phyloP scores from a whole-genome alignment of 805 yeast species.

The Saccharomycopsis oosterbeekiorum region DNA sequence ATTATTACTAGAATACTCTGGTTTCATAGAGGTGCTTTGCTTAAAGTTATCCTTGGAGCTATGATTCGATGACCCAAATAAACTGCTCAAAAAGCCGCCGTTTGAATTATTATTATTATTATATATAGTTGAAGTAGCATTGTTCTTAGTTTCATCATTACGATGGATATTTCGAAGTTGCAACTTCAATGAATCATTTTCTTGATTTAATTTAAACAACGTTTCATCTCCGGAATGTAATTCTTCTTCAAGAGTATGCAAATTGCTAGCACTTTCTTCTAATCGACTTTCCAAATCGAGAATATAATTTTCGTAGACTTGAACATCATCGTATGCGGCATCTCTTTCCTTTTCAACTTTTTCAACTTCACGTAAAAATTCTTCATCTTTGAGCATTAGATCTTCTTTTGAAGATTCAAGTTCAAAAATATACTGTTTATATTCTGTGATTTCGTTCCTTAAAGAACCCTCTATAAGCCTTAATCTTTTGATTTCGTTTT shows the following conservation, averaged over 20 bases:
- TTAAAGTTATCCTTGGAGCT: background rate
- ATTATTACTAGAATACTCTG: background rate
- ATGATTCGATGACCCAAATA: constrained; percentile 6
- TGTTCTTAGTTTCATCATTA: background rate
- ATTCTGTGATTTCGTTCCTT: constrained; percentile 10
- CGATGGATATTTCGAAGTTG: constrained; percentile 17
- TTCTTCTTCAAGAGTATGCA: constrained; percentile 21
- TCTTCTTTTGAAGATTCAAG: constrained; percentile 13
- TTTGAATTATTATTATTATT: constrained; percentile 8
- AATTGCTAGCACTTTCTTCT: constrained; percentile 21
- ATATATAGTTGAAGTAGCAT: background rate
- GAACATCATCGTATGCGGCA: constrained; percentile 14
- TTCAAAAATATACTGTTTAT: constrained; percentile 6
- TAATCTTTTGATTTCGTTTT: constrained; percentile 13
- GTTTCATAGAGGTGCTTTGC: background rate
- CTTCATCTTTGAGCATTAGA: constrained; percentile 7
- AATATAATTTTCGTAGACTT: constrained; percentile 22
- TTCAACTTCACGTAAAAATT: constrained; percentile 25
- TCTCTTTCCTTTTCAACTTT: constrained; percentile 23
- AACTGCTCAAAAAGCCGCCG: constrained; percentile 14
- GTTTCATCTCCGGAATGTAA: constrained; percentile 20
- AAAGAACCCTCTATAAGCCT: constrained; percentile 5
- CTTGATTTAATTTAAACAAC: constrained; percentile 23
- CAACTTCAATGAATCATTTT: constrained; percentile 25
- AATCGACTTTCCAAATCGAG: constrained; percentile 24